These are phyloP conservation scores for Anisodus tanguticus DNA, from an alignment of 257 asterid species.

Conservation along the genomic window DNA sequence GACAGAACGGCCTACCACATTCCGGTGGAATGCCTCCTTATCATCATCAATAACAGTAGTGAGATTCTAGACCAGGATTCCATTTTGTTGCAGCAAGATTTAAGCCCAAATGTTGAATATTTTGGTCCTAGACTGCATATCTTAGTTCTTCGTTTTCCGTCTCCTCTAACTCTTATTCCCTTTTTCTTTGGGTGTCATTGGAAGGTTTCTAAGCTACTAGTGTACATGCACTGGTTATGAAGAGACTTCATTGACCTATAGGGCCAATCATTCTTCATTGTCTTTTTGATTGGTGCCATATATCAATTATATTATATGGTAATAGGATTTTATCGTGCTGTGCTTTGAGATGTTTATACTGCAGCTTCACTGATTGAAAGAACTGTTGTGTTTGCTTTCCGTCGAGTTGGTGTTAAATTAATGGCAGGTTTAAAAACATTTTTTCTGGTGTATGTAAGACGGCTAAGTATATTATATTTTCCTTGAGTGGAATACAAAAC, in stretches of 20 bases:
- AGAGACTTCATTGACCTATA: constrained; percentile 12
- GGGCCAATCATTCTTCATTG: neutral
- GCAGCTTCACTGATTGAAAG: neutral
- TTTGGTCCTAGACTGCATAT: neutral
- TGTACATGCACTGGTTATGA: neutral
- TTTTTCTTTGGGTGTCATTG: neutral
- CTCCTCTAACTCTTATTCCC: neutral
- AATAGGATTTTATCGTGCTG: neutral
- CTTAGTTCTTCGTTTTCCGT: neutral
- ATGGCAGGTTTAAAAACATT: too few species aligned
- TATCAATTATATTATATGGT: neutral
- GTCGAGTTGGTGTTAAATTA: neutral
- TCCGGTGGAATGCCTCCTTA: constrained; percentile 68
- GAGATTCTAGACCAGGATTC: neutral
- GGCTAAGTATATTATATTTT: too few species aligned
- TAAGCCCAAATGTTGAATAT: neutral
- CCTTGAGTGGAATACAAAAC: too few species aligned
- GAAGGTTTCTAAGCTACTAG: neutral
- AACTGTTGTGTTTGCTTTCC: neutral
- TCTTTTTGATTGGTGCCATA: neutral
- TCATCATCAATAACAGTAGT: constrained; percentile 55
- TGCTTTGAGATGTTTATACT: neutral
- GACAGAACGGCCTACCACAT: constrained; percentile 65
- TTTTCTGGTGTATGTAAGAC: too few species aligned
- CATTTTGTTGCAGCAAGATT: constrained; percentile 24